Percentiles rank a stretch among this genome's conserved stretches.
Evolutionary conservation across 108 stramenopile species (phyloP).

Genomic region (Cyclostephanos invisitatus): DNA sequence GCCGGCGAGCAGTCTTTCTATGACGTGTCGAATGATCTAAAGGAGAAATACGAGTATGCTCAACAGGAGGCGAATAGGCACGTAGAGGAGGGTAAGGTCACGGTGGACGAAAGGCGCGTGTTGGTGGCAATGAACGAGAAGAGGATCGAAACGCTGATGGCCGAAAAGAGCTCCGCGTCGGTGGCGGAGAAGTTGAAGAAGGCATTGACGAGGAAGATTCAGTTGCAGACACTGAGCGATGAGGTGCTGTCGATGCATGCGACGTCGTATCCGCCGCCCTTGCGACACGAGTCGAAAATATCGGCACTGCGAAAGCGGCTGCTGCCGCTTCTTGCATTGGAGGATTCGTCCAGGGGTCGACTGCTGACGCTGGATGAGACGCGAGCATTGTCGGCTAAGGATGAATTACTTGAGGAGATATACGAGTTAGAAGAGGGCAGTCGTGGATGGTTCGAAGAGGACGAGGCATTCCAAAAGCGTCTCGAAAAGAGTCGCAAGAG

Average conservation of each 20-base stretch:
- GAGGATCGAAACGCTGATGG: conserved; percentile 46
- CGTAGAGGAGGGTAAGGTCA: conserved; percentile 73
- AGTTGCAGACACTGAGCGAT: conserved; percentile 40
- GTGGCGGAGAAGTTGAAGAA: conserved; percentile 67
- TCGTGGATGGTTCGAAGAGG: conserved; percentile 87
- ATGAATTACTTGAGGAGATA: conserved; percentile 76
- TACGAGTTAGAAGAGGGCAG: conserved; percentile 60
- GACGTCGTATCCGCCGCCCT: conserved; percentile 51
- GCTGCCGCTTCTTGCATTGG: conserved; percentile 60
- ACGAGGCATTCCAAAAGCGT: conserved; percentile 65
- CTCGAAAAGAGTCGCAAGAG: conserved; percentile 51
- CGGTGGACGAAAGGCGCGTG: conserved; percentile 56
- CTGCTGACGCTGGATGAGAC: conserved; percentile 75
- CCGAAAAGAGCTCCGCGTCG: conserved; percentile 60
- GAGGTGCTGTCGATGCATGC: conserved; percentile 8
- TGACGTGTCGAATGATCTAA: conserved; percentile 65
- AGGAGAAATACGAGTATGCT: conserved; percentile 63
- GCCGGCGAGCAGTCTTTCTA: conserved; percentile 86
- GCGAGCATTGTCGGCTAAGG: conserved; percentile 66
- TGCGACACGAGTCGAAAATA: conserved; percentile 70
- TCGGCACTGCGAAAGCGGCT: conserved; percentile 60
- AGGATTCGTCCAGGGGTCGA: conserved; percentile 69
- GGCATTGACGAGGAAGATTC: conserved; percentile 59
- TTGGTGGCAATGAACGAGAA: conserved; percentile 71
- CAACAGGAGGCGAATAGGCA: conserved; percentile 67